These are phyloP conservation scores for Mucor indicus DNA, from an alignment of 371 early-diverging fungal genomes.

Conservation along the genomic window DNA sequence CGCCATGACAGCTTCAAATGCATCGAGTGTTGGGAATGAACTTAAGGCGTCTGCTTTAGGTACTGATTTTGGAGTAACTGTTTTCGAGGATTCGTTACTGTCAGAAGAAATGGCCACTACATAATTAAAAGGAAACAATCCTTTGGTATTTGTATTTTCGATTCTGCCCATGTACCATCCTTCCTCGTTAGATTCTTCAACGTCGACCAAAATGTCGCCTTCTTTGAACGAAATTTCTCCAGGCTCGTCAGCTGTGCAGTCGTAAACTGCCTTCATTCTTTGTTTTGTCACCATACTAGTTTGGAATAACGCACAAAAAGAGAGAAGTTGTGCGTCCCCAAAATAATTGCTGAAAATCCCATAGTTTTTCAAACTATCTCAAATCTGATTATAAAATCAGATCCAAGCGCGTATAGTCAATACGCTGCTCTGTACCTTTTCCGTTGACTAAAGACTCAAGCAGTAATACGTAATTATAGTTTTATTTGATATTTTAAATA, in stretches of 20 bases:
- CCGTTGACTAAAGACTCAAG: too few relatives aligned
- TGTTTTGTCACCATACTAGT: constrained; percentile 17
- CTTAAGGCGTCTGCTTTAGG: too few relatives aligned
- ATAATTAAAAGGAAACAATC: constrained; percentile 59
- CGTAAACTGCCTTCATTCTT: constrained; percentile 57
- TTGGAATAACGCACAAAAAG: too few relatives aligned
- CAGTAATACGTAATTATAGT: too few relatives aligned
- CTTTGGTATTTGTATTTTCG: constrained; percentile 39
- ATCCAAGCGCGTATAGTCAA: too few relatives aligned
- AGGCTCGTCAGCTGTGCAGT: constrained; percentile 60
- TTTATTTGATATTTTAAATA: too few relatives aligned
- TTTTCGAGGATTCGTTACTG: not conserved
- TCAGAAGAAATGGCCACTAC: constrained; percentile 7
- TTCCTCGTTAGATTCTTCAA: constrained; percentile 49
- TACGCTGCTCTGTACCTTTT: too few relatives aligned
- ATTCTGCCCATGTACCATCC: constrained; percentile 60
- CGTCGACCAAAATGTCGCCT: constrained; percentile 57
- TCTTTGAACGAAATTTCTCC: constrained; percentile 59
- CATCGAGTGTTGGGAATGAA: constrained; percentile 16
- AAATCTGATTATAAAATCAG: too few relatives aligned
- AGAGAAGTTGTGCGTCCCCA: too few relatives aligned
- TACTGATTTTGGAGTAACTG: not conserved
- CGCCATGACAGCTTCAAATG: constrained; percentile 30
- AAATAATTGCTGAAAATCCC: too few relatives aligned
- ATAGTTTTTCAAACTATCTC: too few relatives aligned